A percentile compares a stretch with the other conserved stretches of the same genome.
These are phyloP conservation scores for Trichoderma guizhouense DNA, from an alignment of 2,329 filamentous ascomycete genomes.

Conservation along the genomic window DNA sequence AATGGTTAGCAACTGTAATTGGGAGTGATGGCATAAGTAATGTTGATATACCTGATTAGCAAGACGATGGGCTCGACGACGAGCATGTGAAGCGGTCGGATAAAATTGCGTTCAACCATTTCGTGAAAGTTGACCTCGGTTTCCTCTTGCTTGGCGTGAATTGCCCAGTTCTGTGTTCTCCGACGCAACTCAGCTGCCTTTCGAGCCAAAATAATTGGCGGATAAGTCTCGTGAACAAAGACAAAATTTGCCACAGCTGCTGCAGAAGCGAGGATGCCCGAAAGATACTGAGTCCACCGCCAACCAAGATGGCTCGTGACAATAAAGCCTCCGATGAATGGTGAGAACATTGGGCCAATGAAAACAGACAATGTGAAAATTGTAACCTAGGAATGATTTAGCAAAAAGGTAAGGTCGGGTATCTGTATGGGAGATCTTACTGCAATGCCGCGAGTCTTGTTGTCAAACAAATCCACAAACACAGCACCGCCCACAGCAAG, in stretches of 20 bases:
- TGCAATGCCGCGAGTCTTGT: neutral
- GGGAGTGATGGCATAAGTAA: neutral
- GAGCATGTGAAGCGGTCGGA: neutral
- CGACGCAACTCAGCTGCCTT: neutral
- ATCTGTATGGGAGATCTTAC: neutral
- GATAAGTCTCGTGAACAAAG: neutral
- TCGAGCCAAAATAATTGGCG: neutral
- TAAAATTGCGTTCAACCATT: neutral
- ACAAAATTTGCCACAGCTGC: neutral
- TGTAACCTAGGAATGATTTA: neutral
- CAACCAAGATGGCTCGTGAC: neutral
- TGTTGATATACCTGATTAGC: neutral
- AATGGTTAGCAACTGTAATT: neutral
- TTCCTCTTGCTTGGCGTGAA: neutral
- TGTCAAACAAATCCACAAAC: neutral
- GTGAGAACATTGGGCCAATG: neutral
- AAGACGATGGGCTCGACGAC: neutral
- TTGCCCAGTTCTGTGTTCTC: neutral
- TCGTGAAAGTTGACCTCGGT: neutral
- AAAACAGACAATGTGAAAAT: neutral
- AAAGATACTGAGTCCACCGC: neutral
- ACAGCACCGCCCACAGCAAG: neutral
- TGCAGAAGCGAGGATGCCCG: neutral
- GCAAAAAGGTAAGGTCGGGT: neutral
- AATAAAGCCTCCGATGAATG: neutral